Evolutionary conservation across 106 monocot genomes (phyloP).

Genomic region (Allium sativum): DNA sequence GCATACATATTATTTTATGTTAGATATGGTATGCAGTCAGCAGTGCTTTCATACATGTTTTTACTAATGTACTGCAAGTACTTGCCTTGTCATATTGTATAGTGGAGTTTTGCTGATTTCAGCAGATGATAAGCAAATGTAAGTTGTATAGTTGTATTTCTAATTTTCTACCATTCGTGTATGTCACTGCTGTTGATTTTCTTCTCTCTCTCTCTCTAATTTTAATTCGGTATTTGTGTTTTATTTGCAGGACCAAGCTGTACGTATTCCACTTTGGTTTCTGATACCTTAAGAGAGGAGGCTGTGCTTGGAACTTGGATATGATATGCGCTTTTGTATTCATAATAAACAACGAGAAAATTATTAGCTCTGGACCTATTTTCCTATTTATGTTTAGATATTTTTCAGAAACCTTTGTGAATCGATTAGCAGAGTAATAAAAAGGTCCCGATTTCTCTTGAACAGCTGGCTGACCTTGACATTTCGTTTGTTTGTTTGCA

Average conservation of each 20-base stretch:
- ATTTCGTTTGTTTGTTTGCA: too few species aligned
- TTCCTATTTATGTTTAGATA: too few species aligned
- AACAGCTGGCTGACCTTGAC: too few species aligned
- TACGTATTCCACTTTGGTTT: not conserved
- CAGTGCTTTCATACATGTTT: constrained; percentile 7
- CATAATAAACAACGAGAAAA: not conserved
- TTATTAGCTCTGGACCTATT: too few species aligned
- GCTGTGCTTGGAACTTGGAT: not conserved
- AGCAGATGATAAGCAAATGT: constrained; percentile 1
- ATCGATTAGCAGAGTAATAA: too few species aligned
- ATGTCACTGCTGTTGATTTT: not conserved
- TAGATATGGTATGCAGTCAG: not conserved
- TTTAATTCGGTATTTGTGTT: not conserved
- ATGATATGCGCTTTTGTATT: not conserved
- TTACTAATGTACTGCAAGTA: constrained; percentile 8
- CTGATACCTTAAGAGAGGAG: not conserved
- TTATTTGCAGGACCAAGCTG: not conserved
- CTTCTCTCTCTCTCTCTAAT: not conserved
- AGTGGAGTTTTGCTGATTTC: not conserved
- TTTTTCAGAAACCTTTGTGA: too few species aligned
- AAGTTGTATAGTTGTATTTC: not conserved
- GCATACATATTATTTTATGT: constrained; percentile 8
- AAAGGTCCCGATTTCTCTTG: too few species aligned
- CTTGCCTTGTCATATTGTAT: constrained; percentile 4
- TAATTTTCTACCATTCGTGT: not conserved